These are phyloP conservation scores for Cladosporium cucumerinum DNA, from an alignment of 2,329 filamentous ascomycete species.

Conservation along the genomic window DNA sequence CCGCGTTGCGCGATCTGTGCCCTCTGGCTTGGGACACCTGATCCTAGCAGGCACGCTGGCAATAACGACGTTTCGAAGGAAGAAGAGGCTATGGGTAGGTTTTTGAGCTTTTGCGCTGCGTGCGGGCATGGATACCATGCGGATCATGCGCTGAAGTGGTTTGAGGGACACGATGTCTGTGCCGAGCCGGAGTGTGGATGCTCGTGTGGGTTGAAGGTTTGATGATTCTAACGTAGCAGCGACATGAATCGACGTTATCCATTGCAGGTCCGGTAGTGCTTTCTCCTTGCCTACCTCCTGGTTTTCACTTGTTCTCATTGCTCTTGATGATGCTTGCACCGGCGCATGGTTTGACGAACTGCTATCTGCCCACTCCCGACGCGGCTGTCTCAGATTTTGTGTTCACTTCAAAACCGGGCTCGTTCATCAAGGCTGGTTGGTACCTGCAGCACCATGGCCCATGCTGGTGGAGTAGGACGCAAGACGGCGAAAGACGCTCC, in stretches of 20 bases:
- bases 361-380: not conserved
- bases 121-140: constrained; percentile 65
- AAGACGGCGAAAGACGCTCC: not conserved
- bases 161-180: constrained; percentile 52
- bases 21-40: constrained; percentile 58
- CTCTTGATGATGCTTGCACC: not conserved
- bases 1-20: constrained; percentile 62
- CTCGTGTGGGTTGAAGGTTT: constrained; percentile 38
- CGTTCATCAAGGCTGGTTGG: not conserved
- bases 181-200: constrained; percentile 56
- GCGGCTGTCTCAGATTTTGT: not conserved
- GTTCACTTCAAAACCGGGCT: not conserved
- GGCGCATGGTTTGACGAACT: not conserved
- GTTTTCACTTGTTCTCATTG: not conserved
- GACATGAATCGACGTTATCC: not conserved
- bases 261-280: not conserved
- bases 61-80: constrained; percentile 27
- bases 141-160: constrained; percentile 62
- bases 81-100: constrained; percentile 50
- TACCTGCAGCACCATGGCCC: not conserved
- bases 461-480: not conserved
- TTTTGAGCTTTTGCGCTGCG: constrained; percentile 59
- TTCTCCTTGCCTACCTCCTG: not conserved
- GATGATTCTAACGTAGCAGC: not conserved
- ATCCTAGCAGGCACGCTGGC: constrained; percentile 44